Percentiles rank a stretch among this genome's conserved stretches.
These are phyloP conservation scores for Fulvia fulva DNA, from an alignment of 2,329 filamentous ascomycete genomes.

Conservation along the genomic window DNA sequence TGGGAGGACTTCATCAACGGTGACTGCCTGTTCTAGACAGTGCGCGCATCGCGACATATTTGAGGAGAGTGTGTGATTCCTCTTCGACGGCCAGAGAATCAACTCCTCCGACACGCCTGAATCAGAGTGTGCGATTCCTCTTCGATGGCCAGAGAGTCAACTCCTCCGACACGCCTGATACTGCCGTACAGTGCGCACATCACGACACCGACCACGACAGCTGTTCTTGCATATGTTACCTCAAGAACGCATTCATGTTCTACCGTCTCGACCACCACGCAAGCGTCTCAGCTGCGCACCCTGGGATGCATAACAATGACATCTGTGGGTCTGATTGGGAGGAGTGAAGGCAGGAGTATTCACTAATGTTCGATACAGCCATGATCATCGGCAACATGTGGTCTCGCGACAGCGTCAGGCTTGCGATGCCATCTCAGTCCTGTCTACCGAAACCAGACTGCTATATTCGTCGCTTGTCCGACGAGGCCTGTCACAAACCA, in stretches of 20 bases:
- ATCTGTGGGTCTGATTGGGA: slow-evolving; percentile 8
- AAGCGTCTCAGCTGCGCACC: slow-evolving; percentile 8
- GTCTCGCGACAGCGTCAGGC: no score
- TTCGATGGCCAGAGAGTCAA: no score
- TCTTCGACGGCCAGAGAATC: no score
- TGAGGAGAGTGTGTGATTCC: no score
- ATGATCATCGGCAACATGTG: slow-evolving; percentile 8
- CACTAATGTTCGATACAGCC: slow-evolving; percentile 11
- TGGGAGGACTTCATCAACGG: not conserved
- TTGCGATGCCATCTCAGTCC: not conserved
- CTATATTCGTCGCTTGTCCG: not conserved
- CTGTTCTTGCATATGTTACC: not conserved
- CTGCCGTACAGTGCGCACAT: not conserved
- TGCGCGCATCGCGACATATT: not conserved
- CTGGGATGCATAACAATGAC: slow-evolving; percentile 17
- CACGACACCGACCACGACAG: not conserved
- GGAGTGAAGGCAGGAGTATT: not conserved
- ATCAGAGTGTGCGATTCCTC: no score
- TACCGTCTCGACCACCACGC: slow-evolving; percentile 14
- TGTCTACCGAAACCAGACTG: not conserved
- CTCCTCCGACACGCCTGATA: no score
- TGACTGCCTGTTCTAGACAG: not conserved
- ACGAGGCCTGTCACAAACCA: not conserved
- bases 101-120: no score
- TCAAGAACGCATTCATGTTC: slow-evolving; percentile 19